Conservation (phyloP, 179 eudicot species). For the Nepenthes alata region DNA sequence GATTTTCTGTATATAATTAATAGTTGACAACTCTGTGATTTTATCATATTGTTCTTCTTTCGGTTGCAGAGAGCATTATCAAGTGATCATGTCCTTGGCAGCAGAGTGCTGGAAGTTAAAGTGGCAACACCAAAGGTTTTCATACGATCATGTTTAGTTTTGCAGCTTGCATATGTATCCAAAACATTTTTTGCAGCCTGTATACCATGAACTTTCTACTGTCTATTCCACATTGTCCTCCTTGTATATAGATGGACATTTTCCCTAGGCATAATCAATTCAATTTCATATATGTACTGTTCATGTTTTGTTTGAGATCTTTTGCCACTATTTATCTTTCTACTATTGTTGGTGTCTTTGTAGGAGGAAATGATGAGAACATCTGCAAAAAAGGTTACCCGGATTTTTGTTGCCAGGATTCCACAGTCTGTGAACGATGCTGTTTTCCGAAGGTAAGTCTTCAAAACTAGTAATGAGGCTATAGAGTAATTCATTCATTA, state of each 20-base stretch:
- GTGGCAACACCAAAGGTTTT: conserved; percentile 94
- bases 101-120: conserved; percentile 85
- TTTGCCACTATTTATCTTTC: background rate
- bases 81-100: conserved; percentile 74
- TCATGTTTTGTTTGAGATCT: background rate
- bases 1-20: background rate
- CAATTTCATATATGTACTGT: too few relatives aligned
- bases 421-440: conserved; percentile 79
- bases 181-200: background rate
- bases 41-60: background rate
- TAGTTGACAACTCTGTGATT: background rate
- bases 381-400: conserved; percentile 77
- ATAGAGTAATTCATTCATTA: background rate
- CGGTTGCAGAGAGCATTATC: conserved; percentile 53
- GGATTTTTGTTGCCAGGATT: conserved; percentile 96
- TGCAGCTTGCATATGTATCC: background rate
- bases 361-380: conserved; percentile 88
- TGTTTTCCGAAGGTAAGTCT: conserved; percentile 60
- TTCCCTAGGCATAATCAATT: background rate
- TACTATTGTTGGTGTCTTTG: background rate
- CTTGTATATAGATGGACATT: background rate
- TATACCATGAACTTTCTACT: background rate
- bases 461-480: background rate
- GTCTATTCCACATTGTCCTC: background rate
- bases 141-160: background rate